Evolutionary conservation across 2,329 filamentous ascomycete genomes (phyloP).

Genomic region (Laburnicola sp.): DNA sequence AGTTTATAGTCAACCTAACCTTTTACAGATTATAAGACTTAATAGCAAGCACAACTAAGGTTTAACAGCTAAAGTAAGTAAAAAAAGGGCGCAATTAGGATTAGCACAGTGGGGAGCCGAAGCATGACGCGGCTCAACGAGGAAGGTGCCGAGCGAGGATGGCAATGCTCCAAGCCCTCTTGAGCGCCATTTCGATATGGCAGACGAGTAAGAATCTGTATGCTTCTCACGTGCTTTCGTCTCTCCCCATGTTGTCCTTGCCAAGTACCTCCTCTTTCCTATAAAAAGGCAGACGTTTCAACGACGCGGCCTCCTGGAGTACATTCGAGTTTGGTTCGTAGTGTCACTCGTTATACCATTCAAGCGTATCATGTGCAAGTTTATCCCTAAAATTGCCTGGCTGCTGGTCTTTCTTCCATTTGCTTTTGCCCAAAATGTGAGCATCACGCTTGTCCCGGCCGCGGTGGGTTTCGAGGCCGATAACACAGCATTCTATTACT

Average conservation of each 20-base stretch:
- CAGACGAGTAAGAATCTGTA: constrained; percentile 2
- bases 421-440: constrained; percentile 20
- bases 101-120: no score
- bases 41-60: no score
- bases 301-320: no score
- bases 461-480: constrained; percentile 33
- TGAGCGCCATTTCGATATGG: background rate
- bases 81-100: no score
- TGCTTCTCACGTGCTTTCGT: background rate
- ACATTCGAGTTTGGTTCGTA: no score
- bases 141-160: constrained; percentile 2
- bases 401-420: constrained; percentile 4
- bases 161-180: constrained; percentile 2
- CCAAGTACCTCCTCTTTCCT: no score
- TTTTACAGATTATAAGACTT: no score
- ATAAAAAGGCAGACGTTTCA: no score
- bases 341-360: no score
- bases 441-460: constrained; percentile 25
- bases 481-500: constrained; percentile 33
- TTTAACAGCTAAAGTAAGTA: no score
- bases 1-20: no score
- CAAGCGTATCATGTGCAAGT: constrained; percentile 3
- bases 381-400: constrained; percentile 11
- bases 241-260: no score
- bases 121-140: background rate